Evolutionary conservation across 805 yeast species (phyloP), one percentile per base, ranked within the genome.

Genomic region (Ascoidea asiatica): DNA sequence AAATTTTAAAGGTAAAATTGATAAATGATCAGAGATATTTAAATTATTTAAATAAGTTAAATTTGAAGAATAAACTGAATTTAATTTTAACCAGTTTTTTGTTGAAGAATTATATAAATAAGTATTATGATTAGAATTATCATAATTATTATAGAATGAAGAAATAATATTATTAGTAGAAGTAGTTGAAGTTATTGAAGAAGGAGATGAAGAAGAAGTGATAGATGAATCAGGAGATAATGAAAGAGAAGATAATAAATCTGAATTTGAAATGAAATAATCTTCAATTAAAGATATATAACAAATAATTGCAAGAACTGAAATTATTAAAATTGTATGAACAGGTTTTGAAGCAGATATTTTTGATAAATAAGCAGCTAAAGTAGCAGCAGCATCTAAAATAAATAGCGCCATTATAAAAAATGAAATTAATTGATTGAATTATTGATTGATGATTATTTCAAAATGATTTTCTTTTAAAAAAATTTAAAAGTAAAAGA

Each of bases 321-420:
- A 71, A 5, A 87, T 73, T 46, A 76, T 56, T 41, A 87, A 76
- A 44, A 89, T 78, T 44, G 87, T 73, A 62, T 89, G 97, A 52
- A 90, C 85, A 17, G 98, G 98, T 56, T 79, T 73, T 48, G 75
- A 73, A 13, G 95, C 92, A 44, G 90, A 76, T 19, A 71, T 59
- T 46, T 60, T 64, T 11, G 76, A 70, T 36, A 65, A 45, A 46
- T 65, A 66, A 40, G 84, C 81, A 44, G 77, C 53, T 18, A 56
- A 55, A 15, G 54, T 53, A 11, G 67, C 41, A 21, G 21, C 40
- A 21, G 21, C 5, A 5, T 38, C 35, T 11, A 29, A 29, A 29
- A 8, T 15, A 29, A 15, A 15, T 8, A 29, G 15, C 15, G 35
- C 35, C 35, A 29, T 29, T n/a, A n/a, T n/a, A n/a, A n/a, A n/a